phyloP scores from a whole-genome alignment of 2,329 filamentous ascomycete species.

The Aspergillus sergii region DNA sequence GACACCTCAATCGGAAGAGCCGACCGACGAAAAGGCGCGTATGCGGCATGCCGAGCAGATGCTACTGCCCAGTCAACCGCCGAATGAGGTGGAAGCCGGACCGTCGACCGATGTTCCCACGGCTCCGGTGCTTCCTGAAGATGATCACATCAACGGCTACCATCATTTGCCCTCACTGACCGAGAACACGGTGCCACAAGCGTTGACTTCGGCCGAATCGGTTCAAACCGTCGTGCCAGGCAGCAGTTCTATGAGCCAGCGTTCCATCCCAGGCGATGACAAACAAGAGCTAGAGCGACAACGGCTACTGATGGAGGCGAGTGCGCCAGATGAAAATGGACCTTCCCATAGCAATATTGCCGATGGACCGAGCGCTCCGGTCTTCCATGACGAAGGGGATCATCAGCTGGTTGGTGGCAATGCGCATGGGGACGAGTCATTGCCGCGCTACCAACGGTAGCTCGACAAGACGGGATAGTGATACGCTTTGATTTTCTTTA shows the following conservation, averaged over 20 bases:
- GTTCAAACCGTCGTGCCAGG: slow-evolving; percentile 34
- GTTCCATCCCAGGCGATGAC: slow-evolving; percentile 59
- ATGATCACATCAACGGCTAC: slow-evolving; percentile 57
- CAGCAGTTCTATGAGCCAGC: slow-evolving; percentile 39
- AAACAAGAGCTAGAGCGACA: slow-evolving; percentile 76
- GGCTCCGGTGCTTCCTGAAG: slow-evolving; percentile 47
- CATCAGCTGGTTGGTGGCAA: slow-evolving; percentile 47
- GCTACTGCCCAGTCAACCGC: slow-evolving; percentile 78
- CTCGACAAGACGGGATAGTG: slow-evolving; percentile 2
- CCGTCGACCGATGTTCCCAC: slow-evolving; percentile 50
- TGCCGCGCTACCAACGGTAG: slow-evolving; percentile 50
- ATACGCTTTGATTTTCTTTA: slow-evolving; percentile 27
- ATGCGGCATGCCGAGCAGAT: slow-evolving; percentile 75
- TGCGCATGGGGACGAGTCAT: slow-evolving; percentile 41
- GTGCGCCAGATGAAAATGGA: slow-evolving; percentile 54
- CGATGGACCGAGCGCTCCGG: slow-evolving; percentile 58
- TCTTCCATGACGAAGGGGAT: slow-evolving; percentile 61
- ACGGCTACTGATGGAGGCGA: slow-evolving; percentile 65
- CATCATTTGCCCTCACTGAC: slow-evolving; percentile 30
- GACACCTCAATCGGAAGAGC: slow-evolving; percentile 60
- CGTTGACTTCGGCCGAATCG: slow-evolving; percentile 33
- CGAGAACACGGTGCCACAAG: slow-evolving; percentile 23
- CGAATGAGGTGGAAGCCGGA: slow-evolving; percentile 50
- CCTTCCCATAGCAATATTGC: slow-evolving; percentile 9
- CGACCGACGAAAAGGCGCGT: slow-evolving; percentile 78